Conservation (phyloP, 768 basidiomycete species). For the Tricholoma matsutake region DNA sequence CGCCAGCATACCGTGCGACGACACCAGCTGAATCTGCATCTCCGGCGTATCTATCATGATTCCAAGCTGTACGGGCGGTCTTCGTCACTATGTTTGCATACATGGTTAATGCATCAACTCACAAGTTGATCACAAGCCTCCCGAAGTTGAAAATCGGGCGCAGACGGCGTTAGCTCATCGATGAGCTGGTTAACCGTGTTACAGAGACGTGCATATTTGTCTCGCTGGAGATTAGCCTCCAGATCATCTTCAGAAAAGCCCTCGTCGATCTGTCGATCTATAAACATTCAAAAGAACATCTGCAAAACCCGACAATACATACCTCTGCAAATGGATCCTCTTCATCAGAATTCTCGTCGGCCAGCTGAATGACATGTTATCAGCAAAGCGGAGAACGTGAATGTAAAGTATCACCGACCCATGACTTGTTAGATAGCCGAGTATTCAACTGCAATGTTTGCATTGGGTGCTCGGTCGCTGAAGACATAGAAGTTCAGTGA, state of each 20-base stretch:
- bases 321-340: conserved; percentile 98
- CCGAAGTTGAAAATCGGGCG: conserved; percentile 78
- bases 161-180: conserved; percentile 78
- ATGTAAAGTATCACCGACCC: conserved; percentile 46
- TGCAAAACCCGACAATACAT: conserved; percentile 1
- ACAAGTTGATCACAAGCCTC: conserved; percentile 90
- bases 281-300: conserved; percentile 5
- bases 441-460: conserved; percentile 85
- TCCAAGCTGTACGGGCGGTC: conserved; percentile 45
- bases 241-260: conserved; percentile 89
- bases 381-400: not conserved
- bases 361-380: conserved; percentile 42
- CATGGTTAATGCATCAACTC: conserved; percentile 21
- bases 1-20: conserved; percentile 92
- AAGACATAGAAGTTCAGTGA: conserved; percentile 4
- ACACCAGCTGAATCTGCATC: conserved; percentile 85
- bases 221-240: conserved; percentile 87
- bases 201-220: conserved; percentile 88
- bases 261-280: conserved; percentile 73
- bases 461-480: conserved; percentile 57
- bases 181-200: conserved; percentile 80
- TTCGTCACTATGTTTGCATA: not conserved
- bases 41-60: conserved; percentile 81
- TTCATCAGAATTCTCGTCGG: conserved; percentile 83
- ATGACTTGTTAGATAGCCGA: conserved; percentile 83